Evolutionary conservation across 345 rosid genomes (phyloP).

Genomic region (Syzygium jambos): DNA sequence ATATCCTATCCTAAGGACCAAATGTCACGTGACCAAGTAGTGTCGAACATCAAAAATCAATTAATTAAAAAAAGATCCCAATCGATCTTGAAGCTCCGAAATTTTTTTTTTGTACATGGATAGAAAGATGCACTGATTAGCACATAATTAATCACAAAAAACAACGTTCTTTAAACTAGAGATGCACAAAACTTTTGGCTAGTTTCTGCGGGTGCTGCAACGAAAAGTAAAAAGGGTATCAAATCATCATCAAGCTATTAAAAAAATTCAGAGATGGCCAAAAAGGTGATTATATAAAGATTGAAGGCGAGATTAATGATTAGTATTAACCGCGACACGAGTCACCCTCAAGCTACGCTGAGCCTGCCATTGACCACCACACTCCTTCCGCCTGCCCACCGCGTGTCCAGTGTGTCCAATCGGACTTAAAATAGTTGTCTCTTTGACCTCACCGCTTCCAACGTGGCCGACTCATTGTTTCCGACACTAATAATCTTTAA

Average conservation of each 20-base stretch:
- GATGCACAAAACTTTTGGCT: background rate
- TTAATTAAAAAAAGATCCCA: background rate
- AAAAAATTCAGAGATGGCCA: background rate
- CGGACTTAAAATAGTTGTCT: background rate
- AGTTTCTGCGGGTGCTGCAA: background rate
- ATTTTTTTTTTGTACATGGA: background rate
- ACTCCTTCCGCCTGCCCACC: background rate
- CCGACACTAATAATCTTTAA: too few species aligned
- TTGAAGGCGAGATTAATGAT: background rate
- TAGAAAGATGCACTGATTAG: background rate
- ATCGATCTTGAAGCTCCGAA: background rate
- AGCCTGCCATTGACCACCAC: background rate
- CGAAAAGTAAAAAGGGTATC: background rate
- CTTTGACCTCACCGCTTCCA: background rate
- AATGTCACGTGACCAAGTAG: background rate
- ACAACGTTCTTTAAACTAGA: background rate
- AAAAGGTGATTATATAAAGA: background rate
- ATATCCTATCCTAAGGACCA: background rate
- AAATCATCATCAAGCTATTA: background rate
- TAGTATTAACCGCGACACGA: background rate
- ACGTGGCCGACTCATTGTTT: background rate
- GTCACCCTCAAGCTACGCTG: background rate
- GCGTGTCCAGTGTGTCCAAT: background rate
- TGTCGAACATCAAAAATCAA: background rate
- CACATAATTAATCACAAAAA: background rate